phyloP scores from a whole-genome alignment of 371 early-diverging fungal genomes.

The Circinella minor region DNA sequence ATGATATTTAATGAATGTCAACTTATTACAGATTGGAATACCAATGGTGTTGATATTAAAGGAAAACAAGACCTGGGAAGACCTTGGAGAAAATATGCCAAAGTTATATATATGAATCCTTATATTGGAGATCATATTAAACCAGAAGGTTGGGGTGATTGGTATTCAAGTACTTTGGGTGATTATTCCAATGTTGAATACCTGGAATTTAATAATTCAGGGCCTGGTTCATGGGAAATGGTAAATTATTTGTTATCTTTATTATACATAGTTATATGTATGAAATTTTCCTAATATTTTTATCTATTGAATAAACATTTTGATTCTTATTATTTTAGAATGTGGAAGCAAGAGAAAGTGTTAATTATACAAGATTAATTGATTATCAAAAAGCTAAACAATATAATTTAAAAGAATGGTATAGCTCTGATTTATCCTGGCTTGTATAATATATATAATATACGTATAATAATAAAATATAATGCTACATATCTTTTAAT shows the following conservation, averaged over 20 bases:
- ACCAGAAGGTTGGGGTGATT: constrained; percentile 27
- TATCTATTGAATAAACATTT: too few relatives aligned
- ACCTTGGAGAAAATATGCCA: constrained; percentile 37
- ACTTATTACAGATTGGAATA: constrained; percentile 8
- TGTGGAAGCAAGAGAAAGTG: not conserved
- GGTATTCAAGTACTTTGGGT: constrained; percentile 15
- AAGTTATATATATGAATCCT: constrained; percentile 32
- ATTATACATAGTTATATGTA: not conserved
- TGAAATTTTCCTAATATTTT: too few relatives aligned
- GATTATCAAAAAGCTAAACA: constrained; percentile 4
- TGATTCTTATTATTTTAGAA: not conserved
- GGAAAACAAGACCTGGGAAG: constrained; percentile 25
- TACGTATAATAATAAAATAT: not conserved
- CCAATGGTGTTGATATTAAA: constrained; percentile 12
- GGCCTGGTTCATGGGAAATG: constrained; percentile 21
- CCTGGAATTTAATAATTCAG: constrained; percentile 33
- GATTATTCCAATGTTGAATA: constrained; percentile 22
- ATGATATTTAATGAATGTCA: constrained; percentile 16
- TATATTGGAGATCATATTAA: constrained; percentile 24
- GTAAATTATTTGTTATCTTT: not conserved
- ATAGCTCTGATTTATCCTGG: constrained; percentile 8
- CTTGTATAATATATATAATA: not conserved
- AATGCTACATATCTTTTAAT: not conserved
- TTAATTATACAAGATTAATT: constrained; percentile 4
- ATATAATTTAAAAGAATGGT: constrained; percentile 1